These are phyloP conservation scores for Boletales sp. DNA, from an alignment of 768 basidiomycete species.

Conservation along the genomic window DNA sequence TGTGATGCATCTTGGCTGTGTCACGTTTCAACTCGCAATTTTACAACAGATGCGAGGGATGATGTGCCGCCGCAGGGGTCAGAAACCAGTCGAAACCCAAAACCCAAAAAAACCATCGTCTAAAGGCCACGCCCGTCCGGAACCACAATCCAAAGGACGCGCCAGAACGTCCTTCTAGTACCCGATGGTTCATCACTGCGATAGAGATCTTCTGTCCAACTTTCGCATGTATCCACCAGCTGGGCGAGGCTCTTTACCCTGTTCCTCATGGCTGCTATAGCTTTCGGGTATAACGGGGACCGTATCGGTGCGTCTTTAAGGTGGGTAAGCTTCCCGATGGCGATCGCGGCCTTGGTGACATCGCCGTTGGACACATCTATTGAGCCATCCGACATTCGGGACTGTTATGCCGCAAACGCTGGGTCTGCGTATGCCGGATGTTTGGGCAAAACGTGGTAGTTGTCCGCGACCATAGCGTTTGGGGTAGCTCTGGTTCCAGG, in stretches of 20 bases:
- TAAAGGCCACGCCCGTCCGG: too few relatives aligned
- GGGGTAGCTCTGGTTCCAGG: slow-evolving; percentile 13
- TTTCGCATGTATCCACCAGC: slow-evolving; percentile 9
- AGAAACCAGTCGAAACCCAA: too few relatives aligned
- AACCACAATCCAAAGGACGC: too few relatives aligned
- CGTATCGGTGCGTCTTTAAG: slow-evolving; percentile 15
- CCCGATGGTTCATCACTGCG: neutral
- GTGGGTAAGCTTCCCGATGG: slow-evolving; percentile 10
- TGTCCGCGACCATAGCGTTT: slow-evolving; percentile 7
- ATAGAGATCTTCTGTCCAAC: slow-evolving; percentile 17
- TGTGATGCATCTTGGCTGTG: too few relatives aligned
- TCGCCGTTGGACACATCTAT: slow-evolving; percentile 7
- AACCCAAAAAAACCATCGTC: too few relatives aligned
- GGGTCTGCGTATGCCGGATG: slow-evolving; percentile 21
- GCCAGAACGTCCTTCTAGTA: too few relatives aligned
- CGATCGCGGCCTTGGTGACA: slow-evolving; percentile 6
- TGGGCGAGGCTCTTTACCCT: slow-evolving; percentile 9
- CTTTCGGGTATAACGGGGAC: slow-evolving; percentile 6
- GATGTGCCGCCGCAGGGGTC: too few relatives aligned
- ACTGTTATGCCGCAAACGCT: neutral
- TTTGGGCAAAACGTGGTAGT: neutral
- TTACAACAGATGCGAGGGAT: too few relatives aligned
- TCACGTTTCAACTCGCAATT: too few relatives aligned
- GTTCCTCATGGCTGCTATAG: slow-evolving; percentile 3
- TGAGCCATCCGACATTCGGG: neutral